Conservation (phyloP, 208 protist species). For the Trypanosoma caninum region DNA sequence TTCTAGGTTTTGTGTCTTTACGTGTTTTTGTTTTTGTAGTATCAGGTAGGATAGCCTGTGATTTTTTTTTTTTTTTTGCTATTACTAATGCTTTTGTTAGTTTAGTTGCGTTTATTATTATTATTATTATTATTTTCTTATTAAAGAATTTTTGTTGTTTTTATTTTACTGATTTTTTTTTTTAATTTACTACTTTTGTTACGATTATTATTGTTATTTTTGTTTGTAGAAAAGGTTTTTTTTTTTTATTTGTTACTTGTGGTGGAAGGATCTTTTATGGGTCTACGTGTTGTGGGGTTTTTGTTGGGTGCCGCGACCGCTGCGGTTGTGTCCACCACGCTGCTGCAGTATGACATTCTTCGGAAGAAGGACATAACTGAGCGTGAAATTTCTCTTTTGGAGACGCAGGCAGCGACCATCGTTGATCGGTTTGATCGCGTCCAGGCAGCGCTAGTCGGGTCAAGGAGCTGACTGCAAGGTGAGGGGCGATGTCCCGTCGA, state of each 20-base stretch:
- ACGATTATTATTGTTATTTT: slow-evolving; percentile 2
- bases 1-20: no score
- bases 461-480: neutral
- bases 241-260: slow-evolving; percentile 2
- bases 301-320: slow-evolving; percentile 29
- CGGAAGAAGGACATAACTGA: slow-evolving; percentile 36
- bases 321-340: slow-evolving; percentile 14
- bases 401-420: slow-evolving; percentile 24
- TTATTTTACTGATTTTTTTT: neutral
- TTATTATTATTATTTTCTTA: no score
- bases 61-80: no score
- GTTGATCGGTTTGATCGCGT: slow-evolving; percentile 27
- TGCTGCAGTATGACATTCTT: slow-evolving; percentile 40
- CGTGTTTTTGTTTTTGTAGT: no score
- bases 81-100: no score
- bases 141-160: slow-evolving; percentile 11
- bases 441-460: slow-evolving; percentile 9
- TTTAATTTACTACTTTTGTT: no score
- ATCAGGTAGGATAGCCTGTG: no score
- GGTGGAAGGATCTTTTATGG: slow-evolving; percentile 26
- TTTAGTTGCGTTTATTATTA: no score
- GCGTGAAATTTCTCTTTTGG: slow-evolving; percentile 25
- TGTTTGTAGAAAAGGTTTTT: neutral
- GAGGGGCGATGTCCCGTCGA: neutral
- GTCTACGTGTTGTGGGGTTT: slow-evolving; percentile 45